phyloP scores from a whole-genome alignment of 2,329 filamentous ascomycete species.

The Magnaporthiopsis rhizophila region DNA sequence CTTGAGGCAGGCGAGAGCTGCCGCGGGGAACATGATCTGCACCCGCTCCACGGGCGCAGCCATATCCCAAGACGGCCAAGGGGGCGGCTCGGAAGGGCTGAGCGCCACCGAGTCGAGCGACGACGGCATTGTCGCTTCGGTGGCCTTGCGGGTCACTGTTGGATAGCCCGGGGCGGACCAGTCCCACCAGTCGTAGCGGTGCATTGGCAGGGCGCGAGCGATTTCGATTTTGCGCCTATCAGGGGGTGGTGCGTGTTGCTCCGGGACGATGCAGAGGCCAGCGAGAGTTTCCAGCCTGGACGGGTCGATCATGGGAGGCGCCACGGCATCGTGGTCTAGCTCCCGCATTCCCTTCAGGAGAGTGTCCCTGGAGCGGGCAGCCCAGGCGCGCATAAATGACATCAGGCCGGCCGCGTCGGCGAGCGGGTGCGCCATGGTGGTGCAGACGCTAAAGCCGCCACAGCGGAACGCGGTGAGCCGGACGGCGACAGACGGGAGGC shows the following conservation, averaged over 20 bases:
- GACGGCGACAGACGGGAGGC: conserved; percentile 23
- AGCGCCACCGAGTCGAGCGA: conserved; percentile 4
- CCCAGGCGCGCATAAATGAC: conserved; percentile 35
- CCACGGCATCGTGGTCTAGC: background rate
- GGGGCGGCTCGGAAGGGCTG: conserved; percentile 25
- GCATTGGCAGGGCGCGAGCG: conserved; percentile 31
- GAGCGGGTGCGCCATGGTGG: conserved; percentile 35
- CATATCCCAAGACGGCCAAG: conserved; percentile 35
- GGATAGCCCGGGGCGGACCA: conserved; percentile 22
- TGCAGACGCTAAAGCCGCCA: conserved; percentile 31
- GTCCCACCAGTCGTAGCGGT: conserved; percentile 41
- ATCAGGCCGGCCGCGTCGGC: conserved; percentile 35
- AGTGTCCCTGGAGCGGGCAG: conserved; percentile 18
- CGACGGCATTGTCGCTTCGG: conserved; percentile 18
- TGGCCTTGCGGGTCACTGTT: conserved; percentile 17
- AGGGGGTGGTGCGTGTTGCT: background rate
- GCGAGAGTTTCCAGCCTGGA: background rate
- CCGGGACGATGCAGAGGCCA: background rate
- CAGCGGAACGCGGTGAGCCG: conserved; percentile 33
- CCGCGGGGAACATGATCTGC: conserved; percentile 28
- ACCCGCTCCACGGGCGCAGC: conserved; percentile 22
- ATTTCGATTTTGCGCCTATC: conserved; percentile 13
- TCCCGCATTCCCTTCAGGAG: conserved; percentile 5
- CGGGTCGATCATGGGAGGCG: conserved; percentile 1
- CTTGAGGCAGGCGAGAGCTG: conserved; percentile 27